Percentiles rank a stretch among this genome's conserved stretches.
Conservation (phyloP, 805 yeast species). For the Nadsonia fulvescens region DNA sequence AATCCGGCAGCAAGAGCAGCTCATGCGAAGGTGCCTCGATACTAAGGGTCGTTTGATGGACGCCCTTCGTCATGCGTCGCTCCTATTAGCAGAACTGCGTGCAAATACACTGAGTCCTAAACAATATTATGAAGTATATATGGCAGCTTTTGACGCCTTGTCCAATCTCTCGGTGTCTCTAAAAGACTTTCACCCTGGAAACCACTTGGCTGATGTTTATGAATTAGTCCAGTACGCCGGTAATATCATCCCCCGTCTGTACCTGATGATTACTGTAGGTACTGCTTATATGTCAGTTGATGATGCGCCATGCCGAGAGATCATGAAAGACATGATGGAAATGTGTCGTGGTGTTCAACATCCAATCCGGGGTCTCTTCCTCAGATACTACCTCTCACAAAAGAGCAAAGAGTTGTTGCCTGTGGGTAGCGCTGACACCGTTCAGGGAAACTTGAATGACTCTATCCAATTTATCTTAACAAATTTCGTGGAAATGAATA, state of each 20-base stretch:
- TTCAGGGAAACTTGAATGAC: slow-evolving; percentile 31
- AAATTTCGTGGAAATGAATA: slow-evolving; percentile 94
- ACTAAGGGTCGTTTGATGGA: slow-evolving; percentile 58
- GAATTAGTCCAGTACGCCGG: slow-evolving; percentile 90
- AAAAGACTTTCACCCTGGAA: slow-evolving; percentile 45
- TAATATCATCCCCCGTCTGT: slow-evolving; percentile 77
- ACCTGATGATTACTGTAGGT: slow-evolving; percentile 90
- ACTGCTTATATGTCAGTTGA: slow-evolving; percentile 65
- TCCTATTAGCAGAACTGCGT: slow-evolving; percentile 64
- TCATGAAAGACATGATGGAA: slow-evolving; percentile 90
- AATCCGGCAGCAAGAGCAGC: slow-evolving; percentile 51
- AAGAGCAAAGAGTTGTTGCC: slow-evolving; percentile 55
- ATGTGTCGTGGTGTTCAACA: slow-evolving; percentile 96
- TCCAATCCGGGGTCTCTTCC: slow-evolving; percentile 79
- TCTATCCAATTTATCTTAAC: slow-evolving; percentile 64
- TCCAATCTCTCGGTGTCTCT: slow-evolving; percentile 48
- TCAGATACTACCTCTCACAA: slow-evolving; percentile 78
- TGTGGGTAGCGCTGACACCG: slow-evolving; percentile 10
- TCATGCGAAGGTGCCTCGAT: slow-evolving; percentile 63
- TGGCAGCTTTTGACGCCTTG: slow-evolving; percentile 66
- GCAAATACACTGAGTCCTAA: slow-evolving; percentile 65
- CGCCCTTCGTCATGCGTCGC: slow-evolving; percentile 74
- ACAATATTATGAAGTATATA: slow-evolving; percentile 83
- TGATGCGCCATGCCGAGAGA: slow-evolving; percentile 67
- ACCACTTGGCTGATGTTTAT: slow-evolving; percentile 73